A percentile compares a stretch with the other conserved stretches of the same genome.
phyloP scores from a whole-genome alignment of 2,329 filamentous ascomycete genomes.

The Colletotrichum sp. region DNA sequence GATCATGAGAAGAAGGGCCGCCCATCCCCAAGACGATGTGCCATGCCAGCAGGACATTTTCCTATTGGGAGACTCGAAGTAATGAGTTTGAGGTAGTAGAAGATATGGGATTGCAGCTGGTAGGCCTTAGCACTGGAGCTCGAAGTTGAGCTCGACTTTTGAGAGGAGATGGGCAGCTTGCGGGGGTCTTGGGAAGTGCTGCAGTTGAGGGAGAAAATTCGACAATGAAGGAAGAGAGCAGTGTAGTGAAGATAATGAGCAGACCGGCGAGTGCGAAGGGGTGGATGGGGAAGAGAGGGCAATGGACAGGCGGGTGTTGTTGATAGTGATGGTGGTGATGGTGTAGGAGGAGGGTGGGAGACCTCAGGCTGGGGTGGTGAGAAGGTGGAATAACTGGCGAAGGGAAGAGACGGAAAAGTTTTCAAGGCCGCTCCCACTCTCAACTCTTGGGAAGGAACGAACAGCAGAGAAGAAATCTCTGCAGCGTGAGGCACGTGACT shows the following conservation, averaged over 20 bases:
- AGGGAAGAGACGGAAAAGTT: not conserved
- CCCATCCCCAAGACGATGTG: not conserved
- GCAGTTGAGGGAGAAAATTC: not conserved
- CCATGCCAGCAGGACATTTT: not conserved
- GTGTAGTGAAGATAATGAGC: not conserved
- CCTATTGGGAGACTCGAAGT: not conserved
- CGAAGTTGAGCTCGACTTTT: not conserved
- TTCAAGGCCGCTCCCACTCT: not conserved
- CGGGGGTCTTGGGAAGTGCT: not conserved
- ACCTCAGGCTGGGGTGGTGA: not conserved
- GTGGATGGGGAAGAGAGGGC: not conserved
- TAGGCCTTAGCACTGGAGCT: fast-evolving
- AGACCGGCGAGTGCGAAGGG: not conserved
- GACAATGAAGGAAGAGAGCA: not conserved
- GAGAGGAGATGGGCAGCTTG: not conserved
- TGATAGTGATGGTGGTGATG: not conserved
- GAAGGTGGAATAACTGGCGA: not conserved
- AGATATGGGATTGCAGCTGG: not conserved
- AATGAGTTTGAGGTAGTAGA: not conserved
- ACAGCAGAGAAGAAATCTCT: not conserved
- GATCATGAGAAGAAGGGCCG: not conserved
- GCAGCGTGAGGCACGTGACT: not conserved
- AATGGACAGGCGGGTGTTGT: not conserved
- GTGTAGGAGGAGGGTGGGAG: not conserved
- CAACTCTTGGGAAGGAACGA: not conserved